These are phyloP conservation scores for Xylariaceae sp. DNA, from an alignment of 2,329 filamentous ascomycete species.

Conservation along the genomic window DNA sequence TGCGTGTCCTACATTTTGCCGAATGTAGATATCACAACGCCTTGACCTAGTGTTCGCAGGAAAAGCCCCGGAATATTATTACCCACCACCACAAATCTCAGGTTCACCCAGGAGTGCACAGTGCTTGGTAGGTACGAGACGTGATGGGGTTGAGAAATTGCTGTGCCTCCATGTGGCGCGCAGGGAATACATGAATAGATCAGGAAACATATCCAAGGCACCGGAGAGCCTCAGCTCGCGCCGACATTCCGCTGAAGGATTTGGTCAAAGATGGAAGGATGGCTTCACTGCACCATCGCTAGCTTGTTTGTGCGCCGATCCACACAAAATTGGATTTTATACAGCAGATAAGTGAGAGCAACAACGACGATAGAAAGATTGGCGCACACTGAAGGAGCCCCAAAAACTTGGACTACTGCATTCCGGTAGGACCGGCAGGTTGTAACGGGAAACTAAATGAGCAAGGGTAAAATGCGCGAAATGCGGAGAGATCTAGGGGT, in stretches of 20 bases:
- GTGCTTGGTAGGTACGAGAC: not conserved
- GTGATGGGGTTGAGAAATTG: conserved; percentile 2
- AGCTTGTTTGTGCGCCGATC: no score
- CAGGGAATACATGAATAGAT: conserved; percentile 20
- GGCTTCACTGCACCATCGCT: no score
- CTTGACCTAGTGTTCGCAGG: not conserved
- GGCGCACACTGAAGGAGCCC: no score
- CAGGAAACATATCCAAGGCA: no score
- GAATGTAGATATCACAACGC: conserved; percentile 1
- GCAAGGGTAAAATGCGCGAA: conserved; percentile 11
- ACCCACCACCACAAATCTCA: not conserved
- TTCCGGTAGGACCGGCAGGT: conserved; percentile 4
- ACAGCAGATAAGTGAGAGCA: no score
- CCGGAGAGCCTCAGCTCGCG: no score
- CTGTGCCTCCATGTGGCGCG: conserved; percentile 21
- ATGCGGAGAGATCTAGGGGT: conserved; percentile 27
- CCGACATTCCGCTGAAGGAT: no score
- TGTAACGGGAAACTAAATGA: conserved; percentile 2
- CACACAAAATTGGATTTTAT: no score
- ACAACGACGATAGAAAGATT: no score
- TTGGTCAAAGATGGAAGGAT: conserved; percentile 1
- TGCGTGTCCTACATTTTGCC: not conserved
- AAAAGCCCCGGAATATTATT: not conserved
- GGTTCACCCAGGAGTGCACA: conserved; percentile 2
- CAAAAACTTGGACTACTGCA: not conserved